phyloP scores from a whole-genome alignment of 192 early-diverging fungal genomes.

The Backusella mclennaniae region DNA sequence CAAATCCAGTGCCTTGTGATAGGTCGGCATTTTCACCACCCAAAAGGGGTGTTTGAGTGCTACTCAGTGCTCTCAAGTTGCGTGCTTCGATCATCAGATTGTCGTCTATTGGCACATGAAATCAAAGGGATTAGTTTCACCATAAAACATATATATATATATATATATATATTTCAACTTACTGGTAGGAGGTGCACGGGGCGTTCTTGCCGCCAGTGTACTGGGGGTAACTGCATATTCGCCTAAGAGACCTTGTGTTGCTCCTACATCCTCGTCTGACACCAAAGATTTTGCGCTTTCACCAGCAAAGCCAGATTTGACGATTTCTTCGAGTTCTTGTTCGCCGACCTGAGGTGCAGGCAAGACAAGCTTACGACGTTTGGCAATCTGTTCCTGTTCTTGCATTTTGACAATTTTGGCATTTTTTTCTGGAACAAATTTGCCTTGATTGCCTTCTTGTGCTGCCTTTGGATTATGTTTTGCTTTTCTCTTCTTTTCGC shows the following conservation, averaged over 20 bases:
- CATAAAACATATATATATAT: not conserved
- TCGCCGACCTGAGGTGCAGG: conserved; percentile 92
- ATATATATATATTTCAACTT: conserved; percentile 16
- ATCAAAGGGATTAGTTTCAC: not conserved
- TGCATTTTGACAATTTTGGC: conserved; percentile 54
- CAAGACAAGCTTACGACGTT: conserved; percentile 76
- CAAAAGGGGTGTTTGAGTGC: conserved; percentile 81
- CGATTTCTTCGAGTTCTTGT: conserved; percentile 86
- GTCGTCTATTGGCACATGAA: conserved; percentile 42
- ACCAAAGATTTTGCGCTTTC: conserved; percentile 74
- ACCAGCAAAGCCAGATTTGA: conserved; percentile 84
- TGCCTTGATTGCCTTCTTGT: conserved; percentile 53
- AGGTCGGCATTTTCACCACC: conserved; percentile 64
- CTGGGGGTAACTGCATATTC: conserved; percentile 66
- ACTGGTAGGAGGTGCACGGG: conserved; percentile 46
- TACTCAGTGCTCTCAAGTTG: conserved; percentile 74
- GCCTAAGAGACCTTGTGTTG: conserved; percentile 67
- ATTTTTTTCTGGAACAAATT: conserved; percentile 58
- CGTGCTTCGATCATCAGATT: conserved; percentile 76
- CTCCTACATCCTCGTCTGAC: conserved; percentile 46
- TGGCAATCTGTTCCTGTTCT: conserved; percentile 70
- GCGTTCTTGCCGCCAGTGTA: conserved; percentile 62
- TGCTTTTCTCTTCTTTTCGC: conserved; percentile 75
- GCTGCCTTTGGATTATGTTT: conserved; percentile 48
- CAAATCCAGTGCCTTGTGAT: conserved; percentile 54